These are phyloP conservation scores for Pythium dissotocum DNA, from an alignment of 352 stramenopile species.

Conservation along the genomic window DNA sequence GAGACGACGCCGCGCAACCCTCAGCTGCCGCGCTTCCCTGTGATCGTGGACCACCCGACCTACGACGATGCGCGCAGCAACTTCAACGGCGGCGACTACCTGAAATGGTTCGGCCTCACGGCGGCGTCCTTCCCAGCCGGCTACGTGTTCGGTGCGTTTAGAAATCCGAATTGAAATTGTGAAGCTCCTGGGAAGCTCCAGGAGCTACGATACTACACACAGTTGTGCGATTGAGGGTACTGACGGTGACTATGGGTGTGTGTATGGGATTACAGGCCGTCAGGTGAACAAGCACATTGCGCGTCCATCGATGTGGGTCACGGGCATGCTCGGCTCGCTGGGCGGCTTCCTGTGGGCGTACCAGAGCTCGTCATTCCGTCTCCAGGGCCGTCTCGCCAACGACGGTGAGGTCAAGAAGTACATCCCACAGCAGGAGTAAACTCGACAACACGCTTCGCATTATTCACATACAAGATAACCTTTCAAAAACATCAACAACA, in stretches of 20 bases:
- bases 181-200: background rate
- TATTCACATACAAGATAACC: background rate
- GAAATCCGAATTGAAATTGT: background rate
- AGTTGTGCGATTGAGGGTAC: background rate
- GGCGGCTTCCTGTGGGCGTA: constrained; percentile 80
- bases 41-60: constrained; percentile 80
- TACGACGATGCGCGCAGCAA: constrained; percentile 72
- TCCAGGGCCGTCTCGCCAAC: constrained; percentile 75
- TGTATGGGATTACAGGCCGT: constrained; percentile 31
- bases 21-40: constrained; percentile 62
- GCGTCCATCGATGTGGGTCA: constrained; percentile 75
- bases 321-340: constrained; percentile 68
- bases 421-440: constrained; percentile 43
- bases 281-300: constrained; percentile 66
- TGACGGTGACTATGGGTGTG: background rate
- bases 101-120: constrained; percentile 55
- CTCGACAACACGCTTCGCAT: background rate
- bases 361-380: constrained; percentile 80
- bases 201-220: background rate
- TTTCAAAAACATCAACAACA: background rate
- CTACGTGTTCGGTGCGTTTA: constrained; percentile 72
- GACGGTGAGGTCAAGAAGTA: constrained; percentile 61
- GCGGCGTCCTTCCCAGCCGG: constrained; percentile 70
- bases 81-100: constrained; percentile 68
- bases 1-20: constrained; percentile 51